A percentile compares a stretch with the other conserved stretches of the same genome.
These are phyloP conservation scores for Pichia nanzhaoensis DNA, from an alignment of 805 yeast species.

Conservation along the genomic window DNA sequence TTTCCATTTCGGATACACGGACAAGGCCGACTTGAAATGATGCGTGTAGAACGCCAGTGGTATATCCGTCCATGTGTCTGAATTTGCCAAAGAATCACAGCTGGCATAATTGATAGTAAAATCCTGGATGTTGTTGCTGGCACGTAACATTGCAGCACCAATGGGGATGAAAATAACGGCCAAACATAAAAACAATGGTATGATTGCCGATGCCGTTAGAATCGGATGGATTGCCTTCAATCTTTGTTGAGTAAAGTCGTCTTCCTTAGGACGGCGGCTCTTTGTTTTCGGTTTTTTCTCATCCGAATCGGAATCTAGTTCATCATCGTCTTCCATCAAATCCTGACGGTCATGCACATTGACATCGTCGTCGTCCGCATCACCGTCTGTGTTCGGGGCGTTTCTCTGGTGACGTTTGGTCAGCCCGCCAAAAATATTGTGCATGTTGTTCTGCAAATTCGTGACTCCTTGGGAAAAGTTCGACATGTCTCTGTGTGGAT, in stretches of 20 bases:
- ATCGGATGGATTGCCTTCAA: constrained; percentile 64
- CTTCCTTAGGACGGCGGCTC: constrained; percentile 58
- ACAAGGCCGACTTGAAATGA: constrained; percentile 45
- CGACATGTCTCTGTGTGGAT: too few relatives aligned
- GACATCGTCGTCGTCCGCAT: constrained; percentile 10
- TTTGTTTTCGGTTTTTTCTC: constrained; percentile 32
- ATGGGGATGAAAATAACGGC: constrained; percentile 85
- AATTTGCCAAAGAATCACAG: constrained; percentile 48
- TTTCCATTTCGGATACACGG: constrained; percentile 60
- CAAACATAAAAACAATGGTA: constrained; percentile 69
- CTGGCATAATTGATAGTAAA: constrained; percentile 68
- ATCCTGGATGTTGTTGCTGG: constrained; percentile 71
- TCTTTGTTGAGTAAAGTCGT: constrained; percentile 51
- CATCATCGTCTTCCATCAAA: constrained; percentile 30
- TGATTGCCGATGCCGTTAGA: constrained; percentile 83
- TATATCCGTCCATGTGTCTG: constrained; percentile 41
- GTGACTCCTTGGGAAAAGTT: constrained; percentile 11
- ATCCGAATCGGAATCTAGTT: constrained; percentile 34
- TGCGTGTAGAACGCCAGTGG: constrained; percentile 52
- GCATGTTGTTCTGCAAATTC: constrained; percentile 11
- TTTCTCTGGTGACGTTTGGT: constrained; percentile 15
- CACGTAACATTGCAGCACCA: constrained; percentile 78
- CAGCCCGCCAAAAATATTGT: constrained; percentile 10
- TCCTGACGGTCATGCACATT: constrained; percentile 12
- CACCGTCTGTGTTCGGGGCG: too few relatives aligned